Evolutionary conservation across 2,329 filamentous ascomycete genomes (phyloP), one percentile per base, ranked within the genome.

Genomic region (Mycocentrospora acerina): DNA sequence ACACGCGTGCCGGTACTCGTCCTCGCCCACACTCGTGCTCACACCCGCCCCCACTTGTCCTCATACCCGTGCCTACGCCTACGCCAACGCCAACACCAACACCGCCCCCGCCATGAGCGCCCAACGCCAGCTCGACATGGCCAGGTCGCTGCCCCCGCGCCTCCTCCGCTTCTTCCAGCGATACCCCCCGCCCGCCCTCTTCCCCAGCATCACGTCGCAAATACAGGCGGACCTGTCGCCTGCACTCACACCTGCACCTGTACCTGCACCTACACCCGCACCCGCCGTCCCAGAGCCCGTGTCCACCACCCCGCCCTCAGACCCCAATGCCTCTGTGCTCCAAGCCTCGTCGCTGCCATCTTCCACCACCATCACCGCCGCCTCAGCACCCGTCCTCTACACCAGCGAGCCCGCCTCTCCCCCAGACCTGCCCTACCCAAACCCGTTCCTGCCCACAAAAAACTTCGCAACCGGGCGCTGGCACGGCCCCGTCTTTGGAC

Each of bases 121-220:
- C 27, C 55, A 57, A 26, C 52, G 63, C 25, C 66, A 70, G 47
- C 62, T 78, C 40, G 60, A 69, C 41, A 76, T 89, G 42, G 86
- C 86, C 44, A 81, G 83, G 69, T 75, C 79, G 51, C 81, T 97
- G 27, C 93, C 90, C 7, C 75, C 80, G 37, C 85, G 85, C 27
- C 80, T 98, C 30, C 80, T 86, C 62, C 82, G 83, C 59, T 96
- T 98, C 79, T 86, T 98, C 70, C 85, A 86, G 40, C 86, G 87
- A 51, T 96, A 91, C 68, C 93, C 93, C 28, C 90, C 91, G 17
- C 32, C 78, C 60, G 63, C 64, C 56, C 56, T 80, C 67, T 49
- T 74, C 65, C 66, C 52, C 61, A 45, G 35, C 30, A 37, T 58
- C 51, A 47, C 49, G 37, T 37, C 55, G 19, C 33, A 33, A 10